Evolutionary conservation across 1,284 basidiomycete genomes (phyloP), one percentile per base, ranked within the genome.

Genomic region (Cryptococcus hybrid): DNA sequence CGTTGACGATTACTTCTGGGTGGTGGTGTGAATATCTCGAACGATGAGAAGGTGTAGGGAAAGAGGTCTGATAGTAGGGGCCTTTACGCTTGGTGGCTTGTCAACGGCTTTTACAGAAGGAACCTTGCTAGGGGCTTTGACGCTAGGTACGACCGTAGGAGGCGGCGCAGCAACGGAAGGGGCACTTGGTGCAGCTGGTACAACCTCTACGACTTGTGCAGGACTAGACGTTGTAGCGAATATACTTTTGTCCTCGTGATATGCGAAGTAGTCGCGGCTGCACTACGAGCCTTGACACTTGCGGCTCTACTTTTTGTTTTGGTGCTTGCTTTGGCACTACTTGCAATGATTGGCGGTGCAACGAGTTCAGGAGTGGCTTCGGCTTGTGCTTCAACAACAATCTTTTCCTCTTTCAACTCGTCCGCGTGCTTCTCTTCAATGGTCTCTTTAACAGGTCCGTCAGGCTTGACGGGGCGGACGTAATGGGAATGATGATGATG

Each of bases 401-500:
- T 49, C 9, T 58, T 54, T 9, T 48, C 42, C 15, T 18, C 52
- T 13, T 42, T 42, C 11, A 42, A 11, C 40, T 42, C 40, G 40
- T 11, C 40, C 24, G 24, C 24, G 24, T 24, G 24, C 15, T 35
- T 12, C 49, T 30, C 30, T 30, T 11, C 9, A 9, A n/a, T 39
- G 40, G 54, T 54, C 38, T 59, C 57, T 13, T 35, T 40, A 13
- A 56, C 50, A 35, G 52, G 51, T 9, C 57, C 54, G 7, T 51
- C 55, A 11, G 51, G 54, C 52, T 62, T 51, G 40, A 62, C 55
- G 13, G 51, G 54, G n/a, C 60, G 37, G 5, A 57, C 60, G 44
- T 62, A 62, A 52, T 62, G 60, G n/a, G 60, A 62, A 47, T 62
- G 60, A 53, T 62, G 60, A 42, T 62, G 60, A 44, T 62, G 56